These are phyloP conservation scores for Trichoderma guizhouense DNA, from an alignment of 2,329 filamentous ascomycete species.

Conservation along the genomic window DNA sequence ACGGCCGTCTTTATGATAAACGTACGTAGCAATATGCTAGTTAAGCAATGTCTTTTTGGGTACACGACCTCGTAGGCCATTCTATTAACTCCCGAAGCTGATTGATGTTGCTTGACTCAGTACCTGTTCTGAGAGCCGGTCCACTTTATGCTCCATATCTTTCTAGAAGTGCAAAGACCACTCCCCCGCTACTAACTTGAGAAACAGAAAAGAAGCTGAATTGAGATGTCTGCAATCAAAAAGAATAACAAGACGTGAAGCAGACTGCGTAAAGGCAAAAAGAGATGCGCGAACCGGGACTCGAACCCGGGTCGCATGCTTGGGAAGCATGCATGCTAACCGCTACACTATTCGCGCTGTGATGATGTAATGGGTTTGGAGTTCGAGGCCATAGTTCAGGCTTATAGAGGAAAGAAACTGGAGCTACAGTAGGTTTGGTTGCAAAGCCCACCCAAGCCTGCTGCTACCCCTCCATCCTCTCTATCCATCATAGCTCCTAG, in stretches of 20 bases:
- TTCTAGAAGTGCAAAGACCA: background rate
- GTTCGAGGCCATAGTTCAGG: background rate
- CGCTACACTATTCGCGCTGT: conserved; percentile 35
- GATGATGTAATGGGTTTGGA: conserved; percentile 20
- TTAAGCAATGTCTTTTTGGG: background rate
- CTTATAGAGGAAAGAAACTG: background rate
- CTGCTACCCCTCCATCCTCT: conserved; percentile 11
- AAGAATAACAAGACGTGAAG: background rate
- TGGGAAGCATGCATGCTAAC: conserved; percentile 41
- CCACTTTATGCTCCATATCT: background rate
- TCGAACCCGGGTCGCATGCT: conserved; percentile 38
- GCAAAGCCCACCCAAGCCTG: background rate
- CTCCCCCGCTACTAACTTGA: background rate
- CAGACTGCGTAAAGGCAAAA: conserved; percentile 9
- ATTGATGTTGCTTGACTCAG: background rate
- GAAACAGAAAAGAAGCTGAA: background rate
- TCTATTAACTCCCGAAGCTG: background rate
- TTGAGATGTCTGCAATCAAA: background rate
- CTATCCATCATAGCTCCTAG: conserved; percentile 5
- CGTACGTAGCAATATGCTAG: conserved; percentile 12
- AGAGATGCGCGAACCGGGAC: conserved; percentile 33
- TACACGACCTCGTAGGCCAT: background rate
- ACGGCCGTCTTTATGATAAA: conserved; percentile 11
- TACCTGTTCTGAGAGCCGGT: background rate
- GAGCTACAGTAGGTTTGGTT: background rate